Conservation (phyloP, 352 stramenopile species). For the Phytophthora foliorum region DNA sequence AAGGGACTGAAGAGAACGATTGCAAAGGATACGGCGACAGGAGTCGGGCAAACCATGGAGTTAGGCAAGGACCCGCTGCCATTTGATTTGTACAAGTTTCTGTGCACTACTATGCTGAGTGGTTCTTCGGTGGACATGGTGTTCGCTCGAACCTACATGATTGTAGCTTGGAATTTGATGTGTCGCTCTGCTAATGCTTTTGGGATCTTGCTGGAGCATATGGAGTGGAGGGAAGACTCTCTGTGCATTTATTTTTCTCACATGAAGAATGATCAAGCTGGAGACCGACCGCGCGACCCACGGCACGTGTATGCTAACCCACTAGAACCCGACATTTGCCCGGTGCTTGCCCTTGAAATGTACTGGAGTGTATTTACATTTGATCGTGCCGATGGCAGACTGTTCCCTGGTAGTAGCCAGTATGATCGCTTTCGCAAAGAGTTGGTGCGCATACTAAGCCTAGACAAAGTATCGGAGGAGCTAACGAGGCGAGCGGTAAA, state of each 20-base stretch:
- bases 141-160: slow-evolving; percentile 18
- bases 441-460: background rate
- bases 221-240: slow-evolving; percentile 41
- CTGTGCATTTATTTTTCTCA: slow-evolving; percentile 48
- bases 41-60: background rate
- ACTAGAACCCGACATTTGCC: background rate
- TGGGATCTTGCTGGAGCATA: slow-evolving; percentile 22
- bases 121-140: background rate
- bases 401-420: slow-evolving; percentile 3
- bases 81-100: background rate
- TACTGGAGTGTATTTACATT: background rate
- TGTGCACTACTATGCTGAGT: background rate
- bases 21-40: background rate
- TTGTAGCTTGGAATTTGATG: slow-evolving; percentile 34
- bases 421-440: slow-evolving; percentile 19
- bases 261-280: slow-evolving; percentile 48
- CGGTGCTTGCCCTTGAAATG: background rate
- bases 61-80: background rate
- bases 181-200: slow-evolving; percentile 23
- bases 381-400: background rate
- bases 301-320: background rate
- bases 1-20: background rate
- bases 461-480: too few relatives aligned
- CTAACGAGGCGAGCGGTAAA: slow-evolving; percentile 20
- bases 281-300: slow-evolving; percentile 14